phyloP scores from a whole-genome alignment of 1,284 basidiomycete genomes.

The Ceratobasidium theobromae region DNA sequence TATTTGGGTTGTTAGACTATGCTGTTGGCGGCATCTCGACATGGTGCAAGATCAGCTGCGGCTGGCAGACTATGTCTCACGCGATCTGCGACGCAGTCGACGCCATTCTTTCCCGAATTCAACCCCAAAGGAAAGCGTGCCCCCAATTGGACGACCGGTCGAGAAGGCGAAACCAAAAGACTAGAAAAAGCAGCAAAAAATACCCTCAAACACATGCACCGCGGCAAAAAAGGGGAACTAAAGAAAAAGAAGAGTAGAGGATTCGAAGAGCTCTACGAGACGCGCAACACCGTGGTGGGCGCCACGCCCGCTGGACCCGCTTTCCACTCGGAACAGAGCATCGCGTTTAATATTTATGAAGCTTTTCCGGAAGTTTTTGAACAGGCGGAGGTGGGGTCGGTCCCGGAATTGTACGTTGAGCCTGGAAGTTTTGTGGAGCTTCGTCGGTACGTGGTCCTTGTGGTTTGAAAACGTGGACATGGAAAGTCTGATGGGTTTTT shows the following conservation, averaged over 20 bases:
- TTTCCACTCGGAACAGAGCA: conserved; percentile 1
- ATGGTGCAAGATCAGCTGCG: neutral
- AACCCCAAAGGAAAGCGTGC: neutral
- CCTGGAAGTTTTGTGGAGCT: conserved; percentile 63
- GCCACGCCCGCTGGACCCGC: neutral
- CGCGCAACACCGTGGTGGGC: neutral
- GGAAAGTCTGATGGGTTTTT: conserved; percentile 3
- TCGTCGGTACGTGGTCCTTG: conserved; percentile 50
- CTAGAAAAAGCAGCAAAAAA: conserved; percentile 2
- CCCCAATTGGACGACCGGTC: neutral
- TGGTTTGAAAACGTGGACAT: neutral
- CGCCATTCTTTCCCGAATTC: neutral
- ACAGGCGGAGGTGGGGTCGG: neutral
- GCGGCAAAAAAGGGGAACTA: neutral
- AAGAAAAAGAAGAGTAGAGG: conserved; percentile 15
- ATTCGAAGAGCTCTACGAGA: neutral
- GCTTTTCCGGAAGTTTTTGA: conserved; percentile 1
- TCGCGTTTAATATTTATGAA: neutral
- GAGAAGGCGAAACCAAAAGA: neutral
- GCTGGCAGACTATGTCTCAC: neutral
- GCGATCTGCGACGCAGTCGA: neutral
- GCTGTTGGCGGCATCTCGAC: neutral
- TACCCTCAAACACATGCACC: neutral
- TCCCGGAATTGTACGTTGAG: neutral
- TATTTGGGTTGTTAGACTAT: neutral